Conservation (phyloP, 2,329 filamentous ascomycete species). For the Fusarium secorum region DNA sequence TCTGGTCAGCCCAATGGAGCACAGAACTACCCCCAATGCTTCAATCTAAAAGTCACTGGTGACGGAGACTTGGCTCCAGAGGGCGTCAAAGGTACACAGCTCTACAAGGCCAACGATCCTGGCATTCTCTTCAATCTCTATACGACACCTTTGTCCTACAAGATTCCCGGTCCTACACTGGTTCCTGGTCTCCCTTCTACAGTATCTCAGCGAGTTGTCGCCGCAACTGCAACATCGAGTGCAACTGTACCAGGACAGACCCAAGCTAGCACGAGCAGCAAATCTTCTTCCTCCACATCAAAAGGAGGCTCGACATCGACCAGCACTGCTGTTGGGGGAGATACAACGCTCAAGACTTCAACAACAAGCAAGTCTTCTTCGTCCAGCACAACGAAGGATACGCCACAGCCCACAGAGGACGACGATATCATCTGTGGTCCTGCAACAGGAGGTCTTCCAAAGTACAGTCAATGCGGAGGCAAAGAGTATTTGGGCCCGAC, state of each 20-base stretch:
- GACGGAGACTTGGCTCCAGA: conserved; percentile 46
- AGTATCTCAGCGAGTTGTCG: conserved; percentile 6
- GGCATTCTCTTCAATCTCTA: conserved; percentile 48
- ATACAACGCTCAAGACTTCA: conserved; percentile 21
- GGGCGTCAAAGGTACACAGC: conserved; percentile 44
- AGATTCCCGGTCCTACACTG: conserved; percentile 42
- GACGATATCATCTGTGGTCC: conserved; percentile 33
- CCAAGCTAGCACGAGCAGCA: background rate
- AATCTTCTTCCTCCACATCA: background rate
- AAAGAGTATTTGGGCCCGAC: conserved; percentile 5
- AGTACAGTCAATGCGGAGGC: conserved; percentile 37
- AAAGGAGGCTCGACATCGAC: background rate
- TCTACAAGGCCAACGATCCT: conserved; percentile 43
- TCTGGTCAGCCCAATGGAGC: conserved; percentile 54
- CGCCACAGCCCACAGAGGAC: background rate
- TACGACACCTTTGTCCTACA: conserved; percentile 37
- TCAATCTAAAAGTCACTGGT: conserved; percentile 57
- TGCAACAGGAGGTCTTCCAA: conserved; percentile 22
- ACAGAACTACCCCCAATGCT: conserved; percentile 61
- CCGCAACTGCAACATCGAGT: conserved; percentile 30
- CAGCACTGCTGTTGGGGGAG: background rate
- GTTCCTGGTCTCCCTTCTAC: conserved; percentile 32
- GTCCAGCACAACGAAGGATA: background rate
- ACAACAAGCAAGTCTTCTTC: background rate
- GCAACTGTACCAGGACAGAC: conserved; percentile 29